Evolutionary conservation across 331 rosid genomes (phyloP).

Genomic region (Saraca asoca): DNA sequence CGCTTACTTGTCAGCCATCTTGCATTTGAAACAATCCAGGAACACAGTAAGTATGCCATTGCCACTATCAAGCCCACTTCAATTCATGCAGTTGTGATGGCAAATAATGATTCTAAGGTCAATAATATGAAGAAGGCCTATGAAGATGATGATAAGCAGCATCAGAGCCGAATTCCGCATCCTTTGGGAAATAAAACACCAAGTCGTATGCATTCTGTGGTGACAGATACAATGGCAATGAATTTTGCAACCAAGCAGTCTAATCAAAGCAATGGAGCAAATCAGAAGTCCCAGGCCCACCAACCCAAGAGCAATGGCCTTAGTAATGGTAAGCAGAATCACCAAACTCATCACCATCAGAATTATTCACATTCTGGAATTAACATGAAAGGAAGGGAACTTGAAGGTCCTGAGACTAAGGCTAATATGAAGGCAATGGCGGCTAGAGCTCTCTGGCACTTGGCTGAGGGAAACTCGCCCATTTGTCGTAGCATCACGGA

Average conservation of each 20-base stretch:
- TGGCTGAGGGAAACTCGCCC: conserved; percentile 61
- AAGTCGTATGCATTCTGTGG: conserved; percentile 60
- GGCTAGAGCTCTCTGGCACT: conserved; percentile 69
- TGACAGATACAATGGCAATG: conserved; percentile 62
- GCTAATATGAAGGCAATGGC: conserved; percentile 80
- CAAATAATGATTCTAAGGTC: conserved; percentile 39
- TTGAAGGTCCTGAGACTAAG: conserved; percentile 65
- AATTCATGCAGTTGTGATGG: conserved; percentile 78
- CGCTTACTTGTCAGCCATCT: conserved; percentile 74
- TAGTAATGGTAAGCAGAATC: conserved; percentile 46
- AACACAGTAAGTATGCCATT: conserved; percentile 74
- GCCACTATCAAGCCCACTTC: conserved; percentile 62
- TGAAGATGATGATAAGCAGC: conserved; percentile 40
- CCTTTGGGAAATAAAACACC: conserved; percentile 59
- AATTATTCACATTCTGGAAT: conserved; percentile 50
- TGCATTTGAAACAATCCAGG: conserved; percentile 80
- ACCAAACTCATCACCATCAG: conserved; percentile 47
- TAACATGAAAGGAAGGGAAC: conserved; percentile 64
- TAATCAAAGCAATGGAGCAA: conserved; percentile 30
- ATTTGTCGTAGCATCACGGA: conserved; percentile 81
- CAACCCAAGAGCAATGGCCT: conserved; percentile 31
- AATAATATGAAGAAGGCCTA: conserved; percentile 10
- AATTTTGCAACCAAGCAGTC: conserved; percentile 40
- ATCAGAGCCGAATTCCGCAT: conserved; percentile 38
- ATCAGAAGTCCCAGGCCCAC: conserved; percentile 28